phyloP scores from a whole-genome alignment of 345 rosid species.

The Rhizophora apiculata region DNA sequence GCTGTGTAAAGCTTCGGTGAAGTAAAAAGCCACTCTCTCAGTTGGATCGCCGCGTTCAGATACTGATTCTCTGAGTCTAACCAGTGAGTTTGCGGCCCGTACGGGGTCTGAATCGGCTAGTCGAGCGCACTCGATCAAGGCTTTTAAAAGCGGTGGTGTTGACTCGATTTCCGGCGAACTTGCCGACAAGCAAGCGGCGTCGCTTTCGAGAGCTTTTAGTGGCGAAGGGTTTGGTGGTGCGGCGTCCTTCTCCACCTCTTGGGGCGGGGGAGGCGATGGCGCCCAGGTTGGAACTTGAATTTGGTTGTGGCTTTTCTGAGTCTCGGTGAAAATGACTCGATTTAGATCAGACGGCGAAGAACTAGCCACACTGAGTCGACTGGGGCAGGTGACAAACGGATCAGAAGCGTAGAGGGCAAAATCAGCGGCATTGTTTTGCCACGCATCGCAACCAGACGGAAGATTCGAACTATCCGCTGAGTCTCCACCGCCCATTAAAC shows the following conservation, averaged over 20 bases:
- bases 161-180: constrained; percentile 40
- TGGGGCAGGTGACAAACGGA: constrained; percentile 51
- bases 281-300: constrained; percentile 37
- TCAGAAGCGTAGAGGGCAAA: constrained; percentile 59
- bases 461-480: constrained; percentile 61
- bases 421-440: constrained; percentile 55
- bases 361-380: constrained; percentile 48
- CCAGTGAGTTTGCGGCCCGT: constrained; percentile 45
- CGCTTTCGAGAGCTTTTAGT: constrained; percentile 12
- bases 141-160: constrained; percentile 44
- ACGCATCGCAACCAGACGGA: constrained; percentile 59
- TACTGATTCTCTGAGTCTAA: constrained; percentile 47
- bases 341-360: constrained; percentile 64
- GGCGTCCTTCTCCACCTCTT: constrained; percentile 26
- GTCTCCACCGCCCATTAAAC: constrained; percentile 62
- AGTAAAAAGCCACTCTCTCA: constrained; percentile 71
- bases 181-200: constrained; percentile 20
- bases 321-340: constrained; percentile 47
- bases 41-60: constrained; percentile 66
- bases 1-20: constrained; percentile 56
- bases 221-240: constrained; percentile 21
- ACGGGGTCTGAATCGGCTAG: constrained; percentile 58
- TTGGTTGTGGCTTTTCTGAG: constrained; percentile 27
- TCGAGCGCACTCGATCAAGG: constrained; percentile 62
- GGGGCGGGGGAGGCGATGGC: constrained; percentile 38